These are phyloP conservation scores for Alternaria sp. DNA, from an alignment of 2,329 filamentous ascomycete species.

Conservation along the genomic window DNA sequence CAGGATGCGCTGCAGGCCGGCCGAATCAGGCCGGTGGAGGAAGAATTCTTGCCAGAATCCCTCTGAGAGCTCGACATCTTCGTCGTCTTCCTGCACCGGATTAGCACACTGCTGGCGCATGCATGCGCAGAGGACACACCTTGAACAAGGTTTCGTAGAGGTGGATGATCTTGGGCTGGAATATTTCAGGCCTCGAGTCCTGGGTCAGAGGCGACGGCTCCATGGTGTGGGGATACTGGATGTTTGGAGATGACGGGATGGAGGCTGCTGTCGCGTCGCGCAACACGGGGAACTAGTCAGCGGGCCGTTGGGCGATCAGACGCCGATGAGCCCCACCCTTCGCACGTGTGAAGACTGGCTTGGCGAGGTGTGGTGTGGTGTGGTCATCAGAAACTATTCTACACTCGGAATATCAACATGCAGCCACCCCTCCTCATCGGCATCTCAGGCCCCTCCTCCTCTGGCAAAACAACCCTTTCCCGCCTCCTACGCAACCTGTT, in stretches of 20 bases:
- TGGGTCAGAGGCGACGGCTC: constrained; percentile 93
- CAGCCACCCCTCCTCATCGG: constrained; percentile 69
- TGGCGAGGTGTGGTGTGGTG: not conserved
- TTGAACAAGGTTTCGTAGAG: constrained; percentile 85
- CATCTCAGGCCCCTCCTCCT: constrained; percentile 89
- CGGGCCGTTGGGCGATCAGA: constrained; percentile 21
- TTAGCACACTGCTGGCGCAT: constrained; percentile 24
- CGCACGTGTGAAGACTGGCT: constrained; percentile 9
- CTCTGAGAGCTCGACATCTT: constrained; percentile 76
- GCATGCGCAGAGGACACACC: constrained; percentile 47
- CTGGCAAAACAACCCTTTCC: constrained; percentile 93
- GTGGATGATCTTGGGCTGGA: constrained; percentile 92
- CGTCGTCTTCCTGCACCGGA: constrained; percentile 58
- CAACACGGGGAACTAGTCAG: constrained; percentile 4
- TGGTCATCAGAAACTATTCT: not conserved
- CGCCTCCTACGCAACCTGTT: constrained; percentile 85
- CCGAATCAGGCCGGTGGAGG: constrained; percentile 79
- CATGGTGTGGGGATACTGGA: constrained; percentile 60
- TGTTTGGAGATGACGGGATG: not conserved
- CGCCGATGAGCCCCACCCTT: constrained; percentile 24
- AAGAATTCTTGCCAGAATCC: constrained; percentile 98
- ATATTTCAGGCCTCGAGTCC: constrained; percentile 86
- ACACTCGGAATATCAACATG: constrained; percentile 5
- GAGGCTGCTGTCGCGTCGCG: constrained; percentile 12
- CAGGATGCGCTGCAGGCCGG: constrained; percentile 72